Evolutionary conservation across 139 green algal genomes (phyloP).

Genomic region (Coelastrella sp.): DNA sequence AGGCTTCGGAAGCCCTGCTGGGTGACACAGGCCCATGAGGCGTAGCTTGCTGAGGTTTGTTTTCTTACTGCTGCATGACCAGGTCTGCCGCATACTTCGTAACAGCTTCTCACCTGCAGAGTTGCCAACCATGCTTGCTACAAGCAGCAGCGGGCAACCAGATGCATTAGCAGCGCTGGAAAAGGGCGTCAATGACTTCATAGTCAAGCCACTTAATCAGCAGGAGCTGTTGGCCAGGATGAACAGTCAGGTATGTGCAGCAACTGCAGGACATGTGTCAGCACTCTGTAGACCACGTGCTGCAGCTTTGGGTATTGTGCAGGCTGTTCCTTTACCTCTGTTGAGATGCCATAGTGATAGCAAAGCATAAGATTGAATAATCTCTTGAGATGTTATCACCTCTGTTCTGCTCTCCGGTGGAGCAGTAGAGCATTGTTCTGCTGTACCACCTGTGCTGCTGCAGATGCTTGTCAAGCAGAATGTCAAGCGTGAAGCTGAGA

Average conservation of each 20-base stretch:
- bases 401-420: too few relatives aligned
- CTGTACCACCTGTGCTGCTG: neutral
- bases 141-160: neutral
- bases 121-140: constrained; percentile 22
- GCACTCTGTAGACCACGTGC: too few relatives aligned
- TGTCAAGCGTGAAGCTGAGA: constrained; percentile 20
- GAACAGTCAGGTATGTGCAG: constrained; percentile 12
- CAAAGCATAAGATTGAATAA: too few relatives aligned
- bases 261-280: neutral
- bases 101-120: neutral
- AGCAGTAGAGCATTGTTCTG: too few relatives aligned
- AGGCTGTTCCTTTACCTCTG: too few relatives aligned
- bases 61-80: neutral
- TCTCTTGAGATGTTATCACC: too few relatives aligned
- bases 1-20: too few relatives aligned
- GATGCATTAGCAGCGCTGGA: constrained; percentile 2
- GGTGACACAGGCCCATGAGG: too few relatives aligned
- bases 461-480: constrained; percentile 11
- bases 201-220: constrained; percentile 18
- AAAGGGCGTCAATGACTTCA: constrained; percentile 26
- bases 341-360: too few relatives aligned
- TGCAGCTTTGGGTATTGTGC: too few relatives aligned
- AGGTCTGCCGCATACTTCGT: neutral
- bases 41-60: too few relatives aligned
- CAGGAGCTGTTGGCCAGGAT: constrained; percentile 15